Percentiles rank a stretch among this genome's conserved stretches.
Evolutionary conservation across 768 basidiomycete species (phyloP).

Genomic region (Pilatotrama ljubarskyi): DNA sequence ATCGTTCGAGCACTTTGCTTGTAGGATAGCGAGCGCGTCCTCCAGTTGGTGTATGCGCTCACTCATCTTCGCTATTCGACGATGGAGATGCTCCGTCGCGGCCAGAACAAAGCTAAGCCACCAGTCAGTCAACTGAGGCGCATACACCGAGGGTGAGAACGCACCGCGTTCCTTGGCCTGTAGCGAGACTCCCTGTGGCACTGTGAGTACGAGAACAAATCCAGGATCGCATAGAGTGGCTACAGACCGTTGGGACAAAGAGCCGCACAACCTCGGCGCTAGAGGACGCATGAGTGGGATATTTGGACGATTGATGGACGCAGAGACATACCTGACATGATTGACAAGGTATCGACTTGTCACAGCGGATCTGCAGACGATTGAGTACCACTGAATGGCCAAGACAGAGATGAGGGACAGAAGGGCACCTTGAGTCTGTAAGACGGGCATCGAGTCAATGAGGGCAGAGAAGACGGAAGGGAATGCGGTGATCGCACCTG

Average conservation of each 20-base stretch:
- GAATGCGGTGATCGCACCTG: constrained; percentile 54
- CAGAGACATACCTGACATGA: constrained; percentile 58
- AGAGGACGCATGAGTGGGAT: background rate
- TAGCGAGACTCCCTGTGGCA: constrained; percentile 62
- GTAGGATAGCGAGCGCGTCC: constrained; percentile 64
- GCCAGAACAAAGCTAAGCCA: constrained; percentile 60
- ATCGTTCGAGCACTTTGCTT: constrained; percentile 50
- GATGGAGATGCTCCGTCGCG: constrained; percentile 64
- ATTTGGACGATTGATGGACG: background rate
- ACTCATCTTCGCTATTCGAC: constrained; percentile 65
- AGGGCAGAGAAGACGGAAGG: constrained; percentile 4
- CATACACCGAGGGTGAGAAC: background rate
- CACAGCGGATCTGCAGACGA: constrained; percentile 72
- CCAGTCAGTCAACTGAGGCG: background rate
- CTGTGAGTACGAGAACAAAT: background rate
- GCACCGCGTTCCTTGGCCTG: constrained; percentile 77
- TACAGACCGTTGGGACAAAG: constrained; percentile 69
- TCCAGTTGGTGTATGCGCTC: constrained; percentile 67
- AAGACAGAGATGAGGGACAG: background rate
- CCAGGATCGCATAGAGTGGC: background rate
- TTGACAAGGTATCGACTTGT: constrained; percentile 80
- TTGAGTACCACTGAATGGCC: background rate
- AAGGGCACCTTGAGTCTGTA: constrained; percentile 31
- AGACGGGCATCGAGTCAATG: background rate
- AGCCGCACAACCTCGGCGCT: constrained; percentile 68